phyloP scores from a whole-genome alignment of 2,329 filamentous ascomycete species.

The Proliferodiscus dingleyae region DNA sequence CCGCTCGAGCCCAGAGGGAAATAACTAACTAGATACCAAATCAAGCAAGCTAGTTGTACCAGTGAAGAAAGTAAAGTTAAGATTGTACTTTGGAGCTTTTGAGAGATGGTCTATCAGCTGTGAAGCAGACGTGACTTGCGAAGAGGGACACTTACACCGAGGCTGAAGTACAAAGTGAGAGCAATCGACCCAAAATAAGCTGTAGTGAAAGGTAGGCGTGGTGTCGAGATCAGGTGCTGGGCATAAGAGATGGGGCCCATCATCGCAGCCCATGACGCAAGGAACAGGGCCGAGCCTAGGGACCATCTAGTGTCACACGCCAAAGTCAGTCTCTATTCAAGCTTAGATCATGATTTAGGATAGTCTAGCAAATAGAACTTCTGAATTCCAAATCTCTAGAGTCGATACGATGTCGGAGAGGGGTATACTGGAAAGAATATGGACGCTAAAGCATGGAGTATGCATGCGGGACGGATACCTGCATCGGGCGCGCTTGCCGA shows the following conservation, averaged over 20 bases:
- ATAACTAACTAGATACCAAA: conserved; percentile 96
- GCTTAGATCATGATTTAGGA: conserved; percentile 17
- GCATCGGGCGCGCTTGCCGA: conserved; percentile 30
- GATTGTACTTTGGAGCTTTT: conserved; percentile 76
- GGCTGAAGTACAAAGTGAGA: conserved; percentile 84
- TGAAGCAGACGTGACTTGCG: background rate
- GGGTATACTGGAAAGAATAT: background rate
- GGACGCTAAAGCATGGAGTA: conserved; percentile 5
- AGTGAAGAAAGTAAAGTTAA: conserved; percentile 82
- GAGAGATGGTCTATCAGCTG: conserved; percentile 18
- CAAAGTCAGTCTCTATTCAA: conserved; percentile 23
- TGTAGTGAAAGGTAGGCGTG: conserved; percentile 85
- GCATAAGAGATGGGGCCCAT: conserved; percentile 85
- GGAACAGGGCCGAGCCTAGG: conserved; percentile 83
- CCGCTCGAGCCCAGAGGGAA: conserved; percentile 95
- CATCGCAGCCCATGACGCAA: conserved; percentile 87
- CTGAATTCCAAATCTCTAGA: background rate
- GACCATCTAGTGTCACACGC: conserved; percentile 69
- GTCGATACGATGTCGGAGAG: background rate
- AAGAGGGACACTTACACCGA: conserved; percentile 67
- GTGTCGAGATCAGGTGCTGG: conserved; percentile 76
- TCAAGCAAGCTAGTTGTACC: conserved; percentile 73
- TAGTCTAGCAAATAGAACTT: conserved; percentile 3
- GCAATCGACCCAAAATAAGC: conserved; percentile 92
- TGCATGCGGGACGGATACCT: conserved; percentile 34